phyloP scores from a whole-genome alignment of 2,329 filamentous ascomycete genomes.

The Aspergillus tamarii region DNA sequence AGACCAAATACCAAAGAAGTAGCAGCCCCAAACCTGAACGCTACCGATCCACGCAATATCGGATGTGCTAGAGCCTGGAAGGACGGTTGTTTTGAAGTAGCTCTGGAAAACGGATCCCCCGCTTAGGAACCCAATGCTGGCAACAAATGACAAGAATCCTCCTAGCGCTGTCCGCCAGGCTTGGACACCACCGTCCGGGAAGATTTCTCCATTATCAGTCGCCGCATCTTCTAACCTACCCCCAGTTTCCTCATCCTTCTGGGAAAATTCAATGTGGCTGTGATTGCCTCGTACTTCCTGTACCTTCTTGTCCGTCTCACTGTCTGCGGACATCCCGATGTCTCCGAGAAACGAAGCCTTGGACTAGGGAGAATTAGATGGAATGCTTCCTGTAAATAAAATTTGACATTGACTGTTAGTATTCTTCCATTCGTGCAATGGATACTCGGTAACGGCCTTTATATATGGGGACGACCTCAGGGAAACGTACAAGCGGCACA shows the following conservation, averaged over 20 bases:
- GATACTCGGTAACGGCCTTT: no score
- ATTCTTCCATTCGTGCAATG: no score
- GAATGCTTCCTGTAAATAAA: no score
- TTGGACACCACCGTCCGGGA: background rate
- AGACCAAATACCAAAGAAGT: slow-evolving; percentile 13
- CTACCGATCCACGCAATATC: slow-evolving; percentile 8
- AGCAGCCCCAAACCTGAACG: slow-evolving; percentile 17
- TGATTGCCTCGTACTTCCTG: background rate
- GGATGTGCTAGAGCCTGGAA: background rate
- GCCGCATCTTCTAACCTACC: background rate
- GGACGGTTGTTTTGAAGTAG: background rate
- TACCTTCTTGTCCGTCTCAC: background rate
- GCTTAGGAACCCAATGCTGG: slow-evolving; percentile 14
- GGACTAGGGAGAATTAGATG: no score
- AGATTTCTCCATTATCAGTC: background rate
- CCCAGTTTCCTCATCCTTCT: background rate
- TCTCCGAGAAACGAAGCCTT: no score
- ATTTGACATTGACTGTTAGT: no score
- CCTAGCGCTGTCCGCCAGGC: slow-evolving; percentile 11
- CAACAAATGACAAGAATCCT: slow-evolving; percentile 8
- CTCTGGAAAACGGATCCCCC: slow-evolving; percentile 12
- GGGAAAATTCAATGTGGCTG: background rate
- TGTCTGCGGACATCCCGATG: background rate
- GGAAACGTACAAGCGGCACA: no score
- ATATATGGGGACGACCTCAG: no score